Evolutionary conservation across 371 early-diverging fungal genomes (phyloP), one percentile per base, ranked within the genome.

Genomic region (Fennellomyces sp.): DNA sequence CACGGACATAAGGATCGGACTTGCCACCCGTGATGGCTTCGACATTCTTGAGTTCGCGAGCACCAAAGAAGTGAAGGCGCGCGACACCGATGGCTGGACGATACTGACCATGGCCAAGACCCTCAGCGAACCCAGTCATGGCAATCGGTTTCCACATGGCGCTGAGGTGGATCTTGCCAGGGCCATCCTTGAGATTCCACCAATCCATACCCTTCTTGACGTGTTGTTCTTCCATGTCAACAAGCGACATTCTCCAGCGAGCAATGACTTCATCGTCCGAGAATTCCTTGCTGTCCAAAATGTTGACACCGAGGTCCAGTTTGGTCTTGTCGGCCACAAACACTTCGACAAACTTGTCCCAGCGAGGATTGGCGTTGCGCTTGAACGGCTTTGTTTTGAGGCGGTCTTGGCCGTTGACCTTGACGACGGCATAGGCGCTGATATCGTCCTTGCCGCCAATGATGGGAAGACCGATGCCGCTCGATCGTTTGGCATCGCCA

Each of bases 1-100:
- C 75, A 58, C 81, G 75, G 15, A 91, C 85, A 65, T 92, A 95
- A 17, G 97, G 97, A 66, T 97, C 95, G 2, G 92, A 90, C 65
- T 87, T 89, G 58, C 94, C 91, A 13, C 84, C 84, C 12, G 73
- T 72, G 57, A 84, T 63, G 6, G 75, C 81, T 58, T 86, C 93
- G 7, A 88, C 87, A 52, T 92, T 93, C 72, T 88, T 87, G 54
- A 95, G 73, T 19, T 81, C 81, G 38, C 84, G 84, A 6, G 89
- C 97, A 64, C 87, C 85, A 31, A 80, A 68, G 59, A 94, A 65
- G 39, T 87, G 79, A n/a, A 95, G 63, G 64, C 90, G 87, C n/a
- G 94, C 80, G 12, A 94, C 87, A 53, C 97, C 97, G 45, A 94
- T 88, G 5, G 94, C 87, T 23, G 83, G 76, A 36, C 73, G 75